Base-by-base conservation (phyloP, 1,284 basidiomycete genomes). In the Apiotrichum siamense region DNA sequence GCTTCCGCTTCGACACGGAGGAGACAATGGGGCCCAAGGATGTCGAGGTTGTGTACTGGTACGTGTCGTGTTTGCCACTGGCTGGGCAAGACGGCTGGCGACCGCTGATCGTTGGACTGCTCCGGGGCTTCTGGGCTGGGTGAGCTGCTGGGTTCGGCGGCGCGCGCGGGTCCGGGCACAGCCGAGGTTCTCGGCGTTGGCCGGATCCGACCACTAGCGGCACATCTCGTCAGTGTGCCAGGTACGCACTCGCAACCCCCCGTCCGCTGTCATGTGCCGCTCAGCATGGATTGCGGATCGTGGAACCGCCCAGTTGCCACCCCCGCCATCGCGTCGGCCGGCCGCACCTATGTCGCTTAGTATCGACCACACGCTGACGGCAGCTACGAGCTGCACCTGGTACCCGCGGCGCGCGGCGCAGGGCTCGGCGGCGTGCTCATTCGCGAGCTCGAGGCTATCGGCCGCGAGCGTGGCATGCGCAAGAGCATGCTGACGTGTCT, bases 401-500 rank as follows among this genome's bases (percentile, higher is more conserved):
- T 48, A 0, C 39, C 47, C 0, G 6, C n/a, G 0, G 57, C 54
- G 0, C 50, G 66, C 3, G 57, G 69, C 1, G 18, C 38, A 9
- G 69, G 70, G 1, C 47, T 72, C 15, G 70, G 58, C 3, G 51
- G 47, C n/a, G 31, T 49, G 11, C 54, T 74, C 21, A 60, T 74
- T 51, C 38, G 40, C 7, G 55, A 64, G 24, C 52, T 69, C 43
- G 68, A 72, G 47, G 37, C 27, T 3, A 67, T 72, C 20, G 71
- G 70, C 1, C 41, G 46, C 15, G 33, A 26, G 13, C 51, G 62
- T 23, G 59, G 57, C 10, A 67, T 74, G 68, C 53, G 60, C 17
- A 74, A 73, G 60, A 49, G 58, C 32, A 72, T 74, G 66, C 55
- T 74, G 56, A 74, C 72, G 2, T 69, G 69, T 50, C 35, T 74